Base-by-base conservation (phyloP, 345 rosid species). In the Anacardium occidentale region DNA sequence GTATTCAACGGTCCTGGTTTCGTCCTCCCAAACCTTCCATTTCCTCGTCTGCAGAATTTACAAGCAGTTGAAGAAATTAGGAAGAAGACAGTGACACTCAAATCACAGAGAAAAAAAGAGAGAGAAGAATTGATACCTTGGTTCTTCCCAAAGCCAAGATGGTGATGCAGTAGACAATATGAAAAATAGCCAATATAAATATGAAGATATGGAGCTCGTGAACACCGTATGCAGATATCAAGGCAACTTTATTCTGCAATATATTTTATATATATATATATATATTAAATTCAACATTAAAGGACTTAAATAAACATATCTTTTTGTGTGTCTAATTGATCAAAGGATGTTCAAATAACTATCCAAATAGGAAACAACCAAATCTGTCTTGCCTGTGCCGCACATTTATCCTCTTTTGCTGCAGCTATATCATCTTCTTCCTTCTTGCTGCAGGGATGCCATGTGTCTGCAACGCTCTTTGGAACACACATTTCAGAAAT, bases 21-120 rank as follows among this genome's bases (percentile, higher is more conserved):
- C 98, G 57, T 60, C 66, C 76, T 94, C 98, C 98, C 98, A 94
- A 7, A 74, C 69, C 79, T 82, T 88, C 98, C 98, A 94, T 83
- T 72, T 94, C 75, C 86, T 90, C 95, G 90, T 94, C 98, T 94
- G 82, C 70, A 78, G 66, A 56, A 25, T 68, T 74, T 64, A 42
- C 42, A 70, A 22, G 0, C 63, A 63, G 8, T 17, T 44, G 69
- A 20, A 50, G 24, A 64, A 40, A 45, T 20, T 8, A 65, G 22
- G 4, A n/a, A 10, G 32, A 29, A 73, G 29, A 32, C 20, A 44
- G 18, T 37, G 47, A 71, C 5, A 18, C 18, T 34, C 47, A 4
- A 45, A 45, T 10, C 3, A 3, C 4, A 48, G 20, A 20, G 10
- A 18, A 18, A 17, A 21, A 18, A 37, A 63, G n/a, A 47, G 11